phyloP scores from a whole-genome alignment of 2,329 filamentous ascomycete genomes.

The Seiridium cupressi region DNA sequence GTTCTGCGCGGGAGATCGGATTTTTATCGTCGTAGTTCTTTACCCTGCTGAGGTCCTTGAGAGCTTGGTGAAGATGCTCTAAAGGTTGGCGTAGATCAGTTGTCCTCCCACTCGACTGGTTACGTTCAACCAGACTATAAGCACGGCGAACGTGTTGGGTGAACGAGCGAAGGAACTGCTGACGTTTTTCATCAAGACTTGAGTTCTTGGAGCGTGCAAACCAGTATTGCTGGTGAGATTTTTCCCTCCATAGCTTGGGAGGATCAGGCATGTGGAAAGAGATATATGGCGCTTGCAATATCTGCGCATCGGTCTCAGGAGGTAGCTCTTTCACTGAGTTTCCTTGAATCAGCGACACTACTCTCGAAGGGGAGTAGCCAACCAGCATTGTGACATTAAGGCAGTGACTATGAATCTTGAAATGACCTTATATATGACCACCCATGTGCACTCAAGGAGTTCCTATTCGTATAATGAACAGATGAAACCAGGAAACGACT shows the following conservation, averaged over 20 bases:
- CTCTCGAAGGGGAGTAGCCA: too few species aligned
- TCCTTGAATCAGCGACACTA: too few species aligned
- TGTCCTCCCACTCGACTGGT: not conserved
- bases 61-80: conserved; percentile 8
- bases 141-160: not conserved
- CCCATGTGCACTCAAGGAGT: too few species aligned
- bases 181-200: not conserved
- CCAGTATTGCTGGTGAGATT: not conserved
- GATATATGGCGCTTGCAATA: too few species aligned
- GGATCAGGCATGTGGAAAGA: too few species aligned
- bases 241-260: too few species aligned
- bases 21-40: conserved; percentile 20
- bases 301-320: too few species aligned
- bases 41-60: conserved; percentile 13
- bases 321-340: too few species aligned
- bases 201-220: not conserved
- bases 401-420: too few species aligned
- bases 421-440: too few species aligned
- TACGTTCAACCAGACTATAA: not conserved
- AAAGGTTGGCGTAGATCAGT: conserved; percentile 5
- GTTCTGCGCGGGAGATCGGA: conserved; percentile 20
- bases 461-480: too few species aligned
- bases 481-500: not conserved
- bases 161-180: conserved; percentile 2
- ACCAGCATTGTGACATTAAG: too few species aligned